Evolutionary conservation across 805 yeast species (phyloP), one percentile per base, ranked within the genome.

Genomic region (Priceomyces castillae): DNA sequence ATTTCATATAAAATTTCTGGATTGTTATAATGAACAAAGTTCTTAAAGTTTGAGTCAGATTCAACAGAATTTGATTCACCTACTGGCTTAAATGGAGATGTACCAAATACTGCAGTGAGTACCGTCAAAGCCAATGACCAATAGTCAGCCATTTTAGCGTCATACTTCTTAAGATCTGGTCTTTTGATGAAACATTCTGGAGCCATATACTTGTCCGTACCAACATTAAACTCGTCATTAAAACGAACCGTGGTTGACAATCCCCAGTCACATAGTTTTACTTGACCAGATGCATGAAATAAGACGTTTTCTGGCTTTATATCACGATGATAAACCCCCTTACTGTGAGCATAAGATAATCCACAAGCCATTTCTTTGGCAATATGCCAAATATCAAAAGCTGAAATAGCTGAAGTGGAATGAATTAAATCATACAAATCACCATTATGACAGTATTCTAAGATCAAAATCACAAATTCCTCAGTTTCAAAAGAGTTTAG

Each of bases 251-350:
- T 52, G 2, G 84, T 78, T 17, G 86, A 76, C 40, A 83, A 73
- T 0, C 90, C 90, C 87, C 88, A 84, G 58, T 84, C 90, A 43
- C 87, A 82, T 38, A 84, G 62, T 59, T 84, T 84, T 39, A 82
- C 69, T 22, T 74, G 59, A 37, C 82, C 81, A 40, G 69, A 62
- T 3, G 61, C 59, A 50, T 74, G 75, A 40, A 84, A 63, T 25
- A 84, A 62, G 22, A 84, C 73, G 53, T 84, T 84, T 61, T 84
- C 90, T 1, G 90, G 90, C 59, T 84, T 84, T 44, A 84, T 74
- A 56, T 84, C 90, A 38, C 90, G 68, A 59, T 84, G 90, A 49
- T 77, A 82, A 11, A 84, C 71, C 0, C 84, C 83, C 34, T 65
- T 61, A 3, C 74, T 60, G 55, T 85, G 92, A 3, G 84, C 70